Conservation (phyloP, 805 yeast genomes). For the Saccharomycopsis sp. region DNA sequence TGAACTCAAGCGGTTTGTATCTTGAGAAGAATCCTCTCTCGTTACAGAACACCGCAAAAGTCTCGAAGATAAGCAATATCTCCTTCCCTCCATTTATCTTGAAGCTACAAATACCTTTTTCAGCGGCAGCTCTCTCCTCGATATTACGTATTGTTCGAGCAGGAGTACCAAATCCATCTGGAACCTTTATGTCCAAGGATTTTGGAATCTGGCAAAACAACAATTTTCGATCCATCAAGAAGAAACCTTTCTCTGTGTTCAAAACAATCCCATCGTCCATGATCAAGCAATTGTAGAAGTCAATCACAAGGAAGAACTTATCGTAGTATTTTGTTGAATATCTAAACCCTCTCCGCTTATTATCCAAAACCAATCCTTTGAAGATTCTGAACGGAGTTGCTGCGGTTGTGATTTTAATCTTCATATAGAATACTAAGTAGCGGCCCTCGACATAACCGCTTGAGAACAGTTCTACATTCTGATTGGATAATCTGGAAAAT, state of each 20-base stretch:
- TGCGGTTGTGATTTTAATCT: conserved; percentile 13
- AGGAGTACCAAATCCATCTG: neutral
- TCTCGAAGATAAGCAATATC: conserved; percentile 13
- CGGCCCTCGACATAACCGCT: conserved; percentile 12
- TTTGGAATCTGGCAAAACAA: conserved; percentile 12
- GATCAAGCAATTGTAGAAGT: conserved; percentile 12
- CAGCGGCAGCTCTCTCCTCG: conserved; percentile 11
- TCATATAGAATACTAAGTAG: conserved; percentile 17
- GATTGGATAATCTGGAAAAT: conserved; percentile 14
- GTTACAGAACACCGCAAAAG: conserved; percentile 20
- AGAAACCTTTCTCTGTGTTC: conserved; percentile 17
- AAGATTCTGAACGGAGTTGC: conserved; percentile 14
- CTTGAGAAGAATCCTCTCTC: conserved; percentile 20
- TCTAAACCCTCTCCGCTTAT: conserved; percentile 10
- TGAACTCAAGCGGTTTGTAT: conserved; percentile 12
- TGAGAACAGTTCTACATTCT: conserved; percentile 14
- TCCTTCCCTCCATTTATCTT: conserved; percentile 8
- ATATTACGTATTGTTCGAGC: conserved; percentile 1
- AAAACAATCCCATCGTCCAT: conserved; percentile 12
- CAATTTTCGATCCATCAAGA: conserved; percentile 14
- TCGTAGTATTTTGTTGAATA: conserved; percentile 6
- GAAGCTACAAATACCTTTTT: conserved; percentile 13
- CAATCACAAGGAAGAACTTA: conserved; percentile 19
- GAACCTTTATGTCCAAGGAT: conserved; percentile 7
- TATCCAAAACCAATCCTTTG: conserved; percentile 13